Evolutionary conservation across 2,329 filamentous ascomycete genomes (phyloP).

Genomic region (Rutstroemia sydowiana): DNA sequence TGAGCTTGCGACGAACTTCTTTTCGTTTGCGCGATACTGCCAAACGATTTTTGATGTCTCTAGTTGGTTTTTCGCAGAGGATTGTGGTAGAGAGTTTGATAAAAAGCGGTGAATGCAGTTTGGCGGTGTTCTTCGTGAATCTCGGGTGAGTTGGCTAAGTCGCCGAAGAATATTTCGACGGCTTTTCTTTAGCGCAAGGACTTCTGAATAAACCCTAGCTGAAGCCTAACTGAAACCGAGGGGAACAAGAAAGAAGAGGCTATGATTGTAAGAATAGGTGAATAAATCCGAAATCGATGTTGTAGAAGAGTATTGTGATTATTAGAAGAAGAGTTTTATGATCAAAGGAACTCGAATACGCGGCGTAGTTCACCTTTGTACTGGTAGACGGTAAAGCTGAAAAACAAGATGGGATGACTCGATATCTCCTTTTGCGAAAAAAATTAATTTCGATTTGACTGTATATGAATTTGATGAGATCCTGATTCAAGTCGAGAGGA

Average conservation of each 20-base stretch:
- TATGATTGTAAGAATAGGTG: neutral
- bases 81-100: slow-evolving; percentile 45
- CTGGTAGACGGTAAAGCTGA: slow-evolving; percentile 1
- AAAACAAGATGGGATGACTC: neutral
- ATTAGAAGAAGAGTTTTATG: neutral
- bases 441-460: neutral
- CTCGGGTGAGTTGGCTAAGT: slow-evolving; percentile 4
- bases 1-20: slow-evolving; percentile 31
- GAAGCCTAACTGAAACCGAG: neutral
- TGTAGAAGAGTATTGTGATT: neutral
- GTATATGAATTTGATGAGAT: neutral
- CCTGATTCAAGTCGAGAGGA: neutral
- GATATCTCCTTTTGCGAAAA: neutral
- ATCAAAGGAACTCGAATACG: neutral
- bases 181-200: neutral
- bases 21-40: slow-evolving; percentile 29
- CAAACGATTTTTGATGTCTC: slow-evolving; percentile 24
- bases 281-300: neutral
- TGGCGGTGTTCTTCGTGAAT: slow-evolving; percentile 39
- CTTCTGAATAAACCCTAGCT: neutral
- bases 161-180: slow-evolving; percentile 16
- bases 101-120: slow-evolving; percentile 67
- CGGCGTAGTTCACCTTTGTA: neutral
- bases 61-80: slow-evolving; percentile 33
- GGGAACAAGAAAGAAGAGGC: neutral